Base-by-base conservation (phyloP, 176 grass and related monocot genomes). In the Oryza meyeriana region DNA sequence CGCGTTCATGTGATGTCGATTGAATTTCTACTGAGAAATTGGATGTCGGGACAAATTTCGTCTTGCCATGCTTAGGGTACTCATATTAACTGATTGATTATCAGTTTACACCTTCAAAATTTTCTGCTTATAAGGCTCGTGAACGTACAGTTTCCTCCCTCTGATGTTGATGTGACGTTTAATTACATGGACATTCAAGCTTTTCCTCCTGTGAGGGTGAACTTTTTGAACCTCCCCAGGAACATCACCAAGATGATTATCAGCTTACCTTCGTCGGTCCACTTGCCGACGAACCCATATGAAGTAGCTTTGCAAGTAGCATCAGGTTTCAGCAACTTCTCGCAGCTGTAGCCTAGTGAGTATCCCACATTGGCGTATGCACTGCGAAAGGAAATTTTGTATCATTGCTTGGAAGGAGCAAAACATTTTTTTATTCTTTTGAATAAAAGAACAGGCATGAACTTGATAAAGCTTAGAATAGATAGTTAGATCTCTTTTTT, bases 321-420 rank as follows among this genome's bases (percentile, higher is more conserved):
- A 29, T 77, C 64, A 4, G 70, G 32, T 69, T 62, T 82, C 62
- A 66, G 77, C n/a, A 94, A 58, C 58, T 64, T 88, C 20, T 79
- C 41, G 42, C 89, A 91, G 36, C 77, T 84, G n/a, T 94, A 89
- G 18, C 92, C 86, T 4, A 74, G 79, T 6, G 92, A 89, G 72
- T 89, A 25, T 3, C 89, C 92, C 0, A 87, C 89, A 78, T 91
- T 94, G 25, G 81, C 87, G 12, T 74, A 91, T 8, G 80, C 87
- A 30, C 89, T 89, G 79, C 67, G 70, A 12, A 45, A 36, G 30
- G 57, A 31, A 20, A 67, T 42, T 22, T 12, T 20, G 47, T 30
- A 62, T 82, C 13, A 50, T 42, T 76, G 45, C 39, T 26, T 55
- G 3, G 32, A 84, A 55, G 50, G 50, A 8, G 50, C 50, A 55